Conservation (phyloP, 2,329 filamentous ascomycete species). For the Paraconiothyrium brasiliense region DNA sequence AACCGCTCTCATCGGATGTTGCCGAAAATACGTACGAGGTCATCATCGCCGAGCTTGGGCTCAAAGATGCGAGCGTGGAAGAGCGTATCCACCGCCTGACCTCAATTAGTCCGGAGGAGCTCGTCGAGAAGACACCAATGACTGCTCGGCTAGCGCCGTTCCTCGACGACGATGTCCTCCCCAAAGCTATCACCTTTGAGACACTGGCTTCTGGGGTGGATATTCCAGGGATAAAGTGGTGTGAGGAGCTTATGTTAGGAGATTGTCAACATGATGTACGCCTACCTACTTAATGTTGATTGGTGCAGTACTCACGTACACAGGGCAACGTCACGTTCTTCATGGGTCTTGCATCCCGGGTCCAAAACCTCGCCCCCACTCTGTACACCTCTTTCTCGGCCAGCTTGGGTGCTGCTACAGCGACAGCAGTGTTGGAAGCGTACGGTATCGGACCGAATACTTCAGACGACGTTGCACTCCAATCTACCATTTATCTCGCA, state of each 20-base stretch:
- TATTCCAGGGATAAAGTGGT: slow-evolving; percentile 53
- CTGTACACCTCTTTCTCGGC: slow-evolving; percentile 41
- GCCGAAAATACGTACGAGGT: slow-evolving; percentile 54
- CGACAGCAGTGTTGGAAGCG: slow-evolving; percentile 38
- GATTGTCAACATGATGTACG: slow-evolving; percentile 57
- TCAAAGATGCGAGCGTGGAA: slow-evolving; percentile 43
- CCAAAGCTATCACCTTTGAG: slow-evolving; percentile 23
- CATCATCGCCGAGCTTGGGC: slow-evolving; percentile 49
- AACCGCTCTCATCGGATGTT: slow-evolving; percentile 44
- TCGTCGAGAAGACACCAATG: slow-evolving; percentile 52
- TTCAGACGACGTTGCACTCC: slow-evolving; percentile 50
- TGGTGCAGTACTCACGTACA: background rate
- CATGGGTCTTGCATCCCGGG: slow-evolving; percentile 28
- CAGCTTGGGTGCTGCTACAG: slow-evolving; percentile 26
- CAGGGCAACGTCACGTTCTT: slow-evolving; percentile 31
- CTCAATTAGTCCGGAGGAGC: slow-evolving; percentile 47
- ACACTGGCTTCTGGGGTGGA: slow-evolving; percentile 6
- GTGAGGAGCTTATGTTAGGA: slow-evolving; percentile 55
- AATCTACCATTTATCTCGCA: slow-evolving; percentile 50
- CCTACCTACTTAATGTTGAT: background rate
- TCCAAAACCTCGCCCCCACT: slow-evolving; percentile 31
- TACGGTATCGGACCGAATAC: slow-evolving; percentile 50
- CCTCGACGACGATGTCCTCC: slow-evolving; percentile 55
- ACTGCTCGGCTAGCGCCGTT: slow-evolving; percentile 47
- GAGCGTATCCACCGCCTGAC: slow-evolving; percentile 53